Conservation (phyloP, 1,284 basidiomycete genomes). For the Ustilago curta region DNA sequence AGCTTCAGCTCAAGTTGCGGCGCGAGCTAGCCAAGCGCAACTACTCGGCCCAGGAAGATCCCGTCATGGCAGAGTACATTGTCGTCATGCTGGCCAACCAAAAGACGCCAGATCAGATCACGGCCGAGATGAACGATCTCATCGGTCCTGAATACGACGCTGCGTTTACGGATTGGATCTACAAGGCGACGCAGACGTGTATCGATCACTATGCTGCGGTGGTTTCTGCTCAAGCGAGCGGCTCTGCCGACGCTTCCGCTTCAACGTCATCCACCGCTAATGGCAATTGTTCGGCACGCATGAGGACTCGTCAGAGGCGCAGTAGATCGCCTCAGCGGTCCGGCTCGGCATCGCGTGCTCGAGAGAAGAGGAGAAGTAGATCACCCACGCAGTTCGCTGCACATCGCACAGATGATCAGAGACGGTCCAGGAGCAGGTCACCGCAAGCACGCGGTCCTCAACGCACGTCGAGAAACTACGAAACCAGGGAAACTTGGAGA, state of each 20-base stretch:
- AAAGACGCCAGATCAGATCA: conserved; percentile 62
- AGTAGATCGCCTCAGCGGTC: conserved; percentile 17
- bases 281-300: neutral
- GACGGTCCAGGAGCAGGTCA: conserved; percentile 22
- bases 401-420: neutral
- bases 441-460: conserved; percentile 6
- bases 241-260: neutral
- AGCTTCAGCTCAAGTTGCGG: conserved; percentile 56
- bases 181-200: conserved; percentile 40
- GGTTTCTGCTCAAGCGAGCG: neutral
- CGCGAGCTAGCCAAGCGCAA: conserved; percentile 50
- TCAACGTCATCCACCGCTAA: neutral
- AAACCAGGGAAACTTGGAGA: conserved; percentile 13
- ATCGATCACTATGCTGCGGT: conserved; percentile 8
- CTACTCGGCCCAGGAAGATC: conserved; percentile 56
- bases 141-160: conserved; percentile 62
- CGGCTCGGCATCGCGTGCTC: conserved; percentile 2
- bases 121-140: conserved; percentile 62
- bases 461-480: conserved; percentile 9
- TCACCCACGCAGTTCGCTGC: neutral
- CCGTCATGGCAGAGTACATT: conserved; percentile 68
- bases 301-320: neutral
- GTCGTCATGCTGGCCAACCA: conserved; percentile 69
- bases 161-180: conserved; percentile 58
- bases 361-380: conserved; percentile 11